Evolutionary conservation across 148 eudicot genomes (phyloP), one percentile per base, ranked within the genome.

Genomic region (Talinum fruticosum): DNA sequence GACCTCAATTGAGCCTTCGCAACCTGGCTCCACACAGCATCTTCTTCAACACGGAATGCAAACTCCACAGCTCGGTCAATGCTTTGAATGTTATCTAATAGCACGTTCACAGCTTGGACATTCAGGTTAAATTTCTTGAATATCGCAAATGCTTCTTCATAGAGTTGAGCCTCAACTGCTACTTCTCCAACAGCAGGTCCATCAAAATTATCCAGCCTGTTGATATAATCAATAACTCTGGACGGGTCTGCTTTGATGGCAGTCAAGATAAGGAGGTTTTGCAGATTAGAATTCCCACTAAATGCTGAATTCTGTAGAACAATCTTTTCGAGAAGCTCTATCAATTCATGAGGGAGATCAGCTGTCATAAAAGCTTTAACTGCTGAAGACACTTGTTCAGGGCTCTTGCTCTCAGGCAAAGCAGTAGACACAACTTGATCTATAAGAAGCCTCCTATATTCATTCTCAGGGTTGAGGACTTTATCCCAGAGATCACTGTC

Each of bases 341-440:
- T 96, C 64, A 96, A 83, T 81, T 96, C 99, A 81, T 96, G 99
- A 72, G 99, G 99, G 69, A 96, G 94, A 83, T 96, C 99, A 74
- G 99, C 99, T 24, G 99, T 90, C 99, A 96, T 96, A 77, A 96
- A 96, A 78, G 99, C 99, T 82, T 96, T 96, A 71, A 96, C 99
- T 80, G 99, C 99, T 24, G 99, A 96, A 84, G 99, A 96, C 69
- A 96, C 99, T 88, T 96, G 99, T 78, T 96, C 99, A 2, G 99
- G 99, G 82, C 97, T 93, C 93, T 96, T 96, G 94, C 99, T 96
- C 82, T 96, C 99, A 66, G 99, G 99, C 84, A 96, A 79, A 81
- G 99, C 99, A 82, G 99, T 96, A 68, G 99, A 96, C 37, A 96
- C 97, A 83, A 96, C 99, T 88, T 96, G 99, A 89, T 96, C 99